Evolutionary conservation across 495 filamentous ascomycete genomes (phyloP).

Genomic region (Hyaloscypha hepaticicola): DNA sequence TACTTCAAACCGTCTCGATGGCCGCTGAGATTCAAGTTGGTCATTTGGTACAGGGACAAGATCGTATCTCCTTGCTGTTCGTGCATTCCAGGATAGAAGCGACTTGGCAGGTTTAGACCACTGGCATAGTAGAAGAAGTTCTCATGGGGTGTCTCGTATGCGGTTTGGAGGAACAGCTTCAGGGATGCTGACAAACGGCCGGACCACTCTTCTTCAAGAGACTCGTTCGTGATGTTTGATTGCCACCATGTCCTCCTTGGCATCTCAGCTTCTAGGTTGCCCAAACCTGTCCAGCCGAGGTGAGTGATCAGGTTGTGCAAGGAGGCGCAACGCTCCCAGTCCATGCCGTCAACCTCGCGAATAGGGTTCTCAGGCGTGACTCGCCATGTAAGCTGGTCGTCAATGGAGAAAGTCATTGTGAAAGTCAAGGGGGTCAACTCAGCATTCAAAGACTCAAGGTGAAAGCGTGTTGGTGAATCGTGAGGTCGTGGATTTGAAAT

Average conservation of each 20-base stretch:
- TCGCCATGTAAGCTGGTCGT: conserved; percentile 21
- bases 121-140: conserved; percentile 18
- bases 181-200: conserved; percentile 1
- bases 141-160: conserved; percentile 8
- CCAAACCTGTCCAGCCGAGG: conserved; percentile 33
- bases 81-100: neutral
- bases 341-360: conserved; percentile 34
- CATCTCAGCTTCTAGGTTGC: conserved; percentile 15
- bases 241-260: conserved; percentile 25
- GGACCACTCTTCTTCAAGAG: conserved; percentile 14
- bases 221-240: conserved; percentile 1
- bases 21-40: conserved; percentile 4
- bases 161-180: conserved; percentile 11
- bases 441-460: neutral
- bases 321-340: conserved; percentile 41
- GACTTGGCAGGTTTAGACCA: conserved; percentile 1
- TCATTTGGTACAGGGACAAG: conserved; percentile 10
- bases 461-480: neutral
- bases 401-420: neutral
- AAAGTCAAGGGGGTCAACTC: neutral
- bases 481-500: neutral
- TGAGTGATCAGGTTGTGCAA: conserved; percentile 44
- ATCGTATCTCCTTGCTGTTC: neutral
- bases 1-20: conserved; percentile 16
- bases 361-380: conserved; percentile 36